Base-by-base conservation (phyloP, 768 basidiomycete species). In the Daedalea quercina region DNA sequence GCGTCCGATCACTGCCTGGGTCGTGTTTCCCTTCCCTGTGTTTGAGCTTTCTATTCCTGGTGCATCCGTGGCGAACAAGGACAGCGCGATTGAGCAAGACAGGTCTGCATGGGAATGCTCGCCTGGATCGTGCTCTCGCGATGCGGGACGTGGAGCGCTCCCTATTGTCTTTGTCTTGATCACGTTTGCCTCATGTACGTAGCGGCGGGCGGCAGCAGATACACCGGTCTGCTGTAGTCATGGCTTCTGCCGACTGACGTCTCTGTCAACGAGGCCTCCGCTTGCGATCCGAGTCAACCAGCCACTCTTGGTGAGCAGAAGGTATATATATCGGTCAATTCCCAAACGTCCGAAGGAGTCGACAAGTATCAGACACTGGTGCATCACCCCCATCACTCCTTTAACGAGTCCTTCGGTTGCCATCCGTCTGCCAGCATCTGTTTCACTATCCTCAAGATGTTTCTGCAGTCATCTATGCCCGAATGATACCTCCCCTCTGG, bases 391-490 rank as follows among this genome's bases (percentile, higher is more conserved):
- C 28, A 31, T 31, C 28, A 31, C 28, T 31, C 28, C 28, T 11
- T 6, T 31, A 4, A 31, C 28, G 28, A 31, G 11, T 31, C 28
- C 23, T 53, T 24, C 8, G 64, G 64, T 28, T 55, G 58, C 66
- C 66, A 67, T 9, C 66, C 66, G 6, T 54, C 54, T 28, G 46
- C 51, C n/a, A 51, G 52, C 59, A 67, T 55, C 47, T 45, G 58
- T 40, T 55, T 54, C 9, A 62, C 56, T 34, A 67, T 61, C 26
- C 62, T 55, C 54, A 65, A 40, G 50, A 67, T 64, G 49, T 67
- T 67, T 54, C 45, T 61, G 54, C 66, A 67, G 53, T 67, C 66
- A 47, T 67, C 66, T 31, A 67, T 67, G 2, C 66, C 66, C 23
- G 64, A 65, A 28, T 67, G 66, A 33, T 67, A 63, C 37, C 63